phyloP scores from a whole-genome alignment of 306 rosid species.

The Heteromeles arbutifolia region DNA sequence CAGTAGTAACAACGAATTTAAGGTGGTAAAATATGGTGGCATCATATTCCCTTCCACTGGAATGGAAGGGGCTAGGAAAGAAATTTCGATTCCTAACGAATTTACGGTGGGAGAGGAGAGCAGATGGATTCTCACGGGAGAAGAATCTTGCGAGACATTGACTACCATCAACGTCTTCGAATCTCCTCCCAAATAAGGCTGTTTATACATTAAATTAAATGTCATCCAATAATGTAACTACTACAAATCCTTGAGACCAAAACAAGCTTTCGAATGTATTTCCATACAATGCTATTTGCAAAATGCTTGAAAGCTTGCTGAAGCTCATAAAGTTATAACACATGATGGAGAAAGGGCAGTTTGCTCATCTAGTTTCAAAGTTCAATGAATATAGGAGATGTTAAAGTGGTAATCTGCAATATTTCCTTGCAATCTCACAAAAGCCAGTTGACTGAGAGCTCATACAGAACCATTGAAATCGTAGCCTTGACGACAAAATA shows the following conservation, averaged over 20 bases:
- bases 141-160: constrained; percentile 73
- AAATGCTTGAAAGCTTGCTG: constrained; percentile 57
- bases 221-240: neutral
- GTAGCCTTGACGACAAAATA: neutral
- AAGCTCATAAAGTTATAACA: constrained; percentile 54
- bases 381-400: constrained; percentile 38
- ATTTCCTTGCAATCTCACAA: too few relatives aligned
- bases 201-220: constrained; percentile 17
- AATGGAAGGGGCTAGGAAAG: too few relatives aligned
- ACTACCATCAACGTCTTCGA: constrained; percentile 91
- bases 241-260: neutral
- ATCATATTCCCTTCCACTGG: too few relatives aligned
- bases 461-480: neutral
- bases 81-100: too few relatives aligned
- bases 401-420: constrained; percentile 6
- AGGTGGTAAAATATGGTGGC: too few relatives aligned
- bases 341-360: constrained; percentile 64
- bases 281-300: constrained; percentile 34
- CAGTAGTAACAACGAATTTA: too few relatives aligned
- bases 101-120: too few relatives aligned
- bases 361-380: constrained; percentile 46
- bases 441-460: neutral
- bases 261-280: neutral
- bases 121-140: too few relatives aligned
- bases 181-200: constrained; percentile 94